These are phyloP conservation scores for Musa beccarii DNA, from an alignment of 176 grass and related monocot species.

Conservation along the genomic window DNA sequence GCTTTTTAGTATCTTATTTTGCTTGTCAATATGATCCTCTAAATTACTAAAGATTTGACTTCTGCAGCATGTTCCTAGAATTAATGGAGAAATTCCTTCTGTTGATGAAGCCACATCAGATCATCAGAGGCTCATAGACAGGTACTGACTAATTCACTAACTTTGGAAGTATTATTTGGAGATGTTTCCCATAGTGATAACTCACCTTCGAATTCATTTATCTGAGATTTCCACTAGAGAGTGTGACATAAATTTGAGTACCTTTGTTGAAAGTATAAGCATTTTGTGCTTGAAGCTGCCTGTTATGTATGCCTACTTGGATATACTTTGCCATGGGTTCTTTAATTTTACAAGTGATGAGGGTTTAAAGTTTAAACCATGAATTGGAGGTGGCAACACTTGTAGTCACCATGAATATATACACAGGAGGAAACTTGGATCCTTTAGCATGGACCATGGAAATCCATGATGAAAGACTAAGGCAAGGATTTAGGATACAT, in stretches of 20 bases:
- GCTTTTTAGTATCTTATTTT: not conserved
- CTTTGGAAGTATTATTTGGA: not conserved
- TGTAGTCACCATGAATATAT: too few species aligned
- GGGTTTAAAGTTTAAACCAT: too few species aligned
- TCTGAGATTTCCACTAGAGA: too few species aligned
- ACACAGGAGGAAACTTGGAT: too few species aligned
- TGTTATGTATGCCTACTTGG: too few species aligned
- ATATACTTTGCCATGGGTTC: too few species aligned
- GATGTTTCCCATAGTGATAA: not conserved
- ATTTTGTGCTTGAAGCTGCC: not conserved
- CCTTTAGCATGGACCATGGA: too few species aligned
- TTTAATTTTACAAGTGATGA: too few species aligned
- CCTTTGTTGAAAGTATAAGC: not conserved
- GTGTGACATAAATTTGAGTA: too few species aligned
- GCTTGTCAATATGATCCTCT: not conserved
- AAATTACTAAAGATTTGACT: constrained; percentile 11
- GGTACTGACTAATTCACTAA: constrained; percentile 26
- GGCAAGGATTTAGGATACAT: not conserved
- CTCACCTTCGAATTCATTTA: not conserved
- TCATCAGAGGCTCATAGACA: constrained; percentile 85
- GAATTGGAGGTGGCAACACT: too few species aligned
- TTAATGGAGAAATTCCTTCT: constrained; percentile 96
- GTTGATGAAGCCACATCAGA: constrained; percentile 85
- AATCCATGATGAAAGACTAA: not conserved
- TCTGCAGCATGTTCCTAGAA: constrained; percentile 96